Base-by-base conservation (phyloP, 2,329 filamentous ascomycete species). In the Calonectria leucothoes region DNA sequence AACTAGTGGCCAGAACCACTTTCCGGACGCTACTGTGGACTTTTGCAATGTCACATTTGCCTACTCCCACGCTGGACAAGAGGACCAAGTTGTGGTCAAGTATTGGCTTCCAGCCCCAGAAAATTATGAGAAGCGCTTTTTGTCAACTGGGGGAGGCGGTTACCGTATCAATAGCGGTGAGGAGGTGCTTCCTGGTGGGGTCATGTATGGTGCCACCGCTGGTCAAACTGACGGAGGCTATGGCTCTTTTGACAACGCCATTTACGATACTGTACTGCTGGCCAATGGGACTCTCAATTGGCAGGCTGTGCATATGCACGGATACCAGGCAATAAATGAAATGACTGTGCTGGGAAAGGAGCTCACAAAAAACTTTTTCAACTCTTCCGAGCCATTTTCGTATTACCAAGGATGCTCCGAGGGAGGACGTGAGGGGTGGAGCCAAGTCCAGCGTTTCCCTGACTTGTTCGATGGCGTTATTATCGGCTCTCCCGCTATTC, bases 401-500 rank as follows among this genome's bases (percentile, higher is more conserved):
- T 61, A 61, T 39, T 61, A 61, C n/a, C 33, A 61, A 12, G 55
- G 55, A 61, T 61, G 55, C 23, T 61, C 55, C 6, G 55, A 61
- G 25, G 55, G 55, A 35, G 55, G 55, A n/a, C 55, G 55, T 23
- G 55, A 59, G 27, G 55, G 55, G 33, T 61, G 35, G 55, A 61
- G 55, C 35, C 35, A 61, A 25, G 33, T 61, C 10, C 55, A 61
- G 33, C 33, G 33, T 6, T 61, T 61, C 23, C 35, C 55, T 6
- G 35, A 61, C 15, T 20, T 39, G 23, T 61, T 61, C 6, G 55
- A 61, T 25, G 35, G 55, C 4, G 33, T 42, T 17, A 61, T 61
- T 15, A 27, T 25, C 37, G 35, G 55, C 23, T 61, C 55, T 37
- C 55, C 55, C 12, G 55, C 55, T 12, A 61, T 61, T 61, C 35